Base-by-base conservation (phyloP, 2,329 filamentous ascomycete species). In the Grosmannia clavigera region DNA sequence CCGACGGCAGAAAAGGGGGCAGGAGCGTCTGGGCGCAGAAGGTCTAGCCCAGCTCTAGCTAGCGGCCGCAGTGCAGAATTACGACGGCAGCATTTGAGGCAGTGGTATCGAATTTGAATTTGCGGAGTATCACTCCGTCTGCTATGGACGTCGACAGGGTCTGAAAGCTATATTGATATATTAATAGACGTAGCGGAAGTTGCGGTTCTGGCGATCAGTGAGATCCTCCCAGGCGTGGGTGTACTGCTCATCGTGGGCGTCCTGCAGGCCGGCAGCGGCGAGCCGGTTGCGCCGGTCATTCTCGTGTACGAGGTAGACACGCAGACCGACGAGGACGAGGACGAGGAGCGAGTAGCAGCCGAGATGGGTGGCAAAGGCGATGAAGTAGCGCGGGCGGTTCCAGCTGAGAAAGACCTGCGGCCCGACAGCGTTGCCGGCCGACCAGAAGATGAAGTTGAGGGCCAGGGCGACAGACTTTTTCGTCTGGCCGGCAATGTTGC, bases 401-500 rank as follows among this genome's bases (percentile, higher is more conserved):
- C 75, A 74, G 22, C 73, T 71, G 9, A 84, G 75, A 71, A 87
- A 87, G 0, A 86, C 81, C 67, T 87, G 84, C 0, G 84, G 83
- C 0, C 82, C 80, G 76, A 62, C 52, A 52, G 60, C 60, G 40
- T 65, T 64, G 54, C 60, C 60, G 31, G 58, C 78, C 25, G 82
- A 79, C 85, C 85, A 89, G 51, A 82, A 79, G 64, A 88, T 77
- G 67, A 90, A 89, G 70, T 87, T 88, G 64, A 82, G 78, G 6
- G 86, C 84, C 3, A 89, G 80, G 7, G 81, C 83, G 11, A 85
- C 78, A 0, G 80, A 79, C 70, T 88, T 89, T 73, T 90, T 90
- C 1, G 86, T 90, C 65, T 87, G 84, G 0, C 87, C 87, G 31
- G 83, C 87, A 11, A 88, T 75, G 67, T 90, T 90, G 19, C 85